These are phyloP conservation scores for Daldinia concentrica DNA, from an alignment of 495 filamentous ascomycete genomes.

Conservation along the genomic window DNA sequence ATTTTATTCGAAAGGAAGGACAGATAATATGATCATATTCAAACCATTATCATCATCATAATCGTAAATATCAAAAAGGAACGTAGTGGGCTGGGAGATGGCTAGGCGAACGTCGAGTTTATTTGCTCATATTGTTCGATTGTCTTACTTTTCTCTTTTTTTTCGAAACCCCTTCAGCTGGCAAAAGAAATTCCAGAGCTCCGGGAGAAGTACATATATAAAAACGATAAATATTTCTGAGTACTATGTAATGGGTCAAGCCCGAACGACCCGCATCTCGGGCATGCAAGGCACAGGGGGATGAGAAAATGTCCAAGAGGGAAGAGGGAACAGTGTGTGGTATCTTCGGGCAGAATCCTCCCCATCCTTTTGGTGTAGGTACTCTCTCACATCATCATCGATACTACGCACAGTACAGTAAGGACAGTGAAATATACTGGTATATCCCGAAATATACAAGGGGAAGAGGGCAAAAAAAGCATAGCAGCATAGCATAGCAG, in stretches of 20 bases:
- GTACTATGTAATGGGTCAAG: slow-evolving; percentile 23
- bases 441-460: neutral
- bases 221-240: slow-evolving; percentile 24
- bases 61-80: slow-evolving; percentile 27
- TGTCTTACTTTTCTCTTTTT: slow-evolving; percentile 19
- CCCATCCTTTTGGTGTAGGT: slow-evolving; percentile 19
- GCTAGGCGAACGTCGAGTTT: slow-evolving; percentile 17
- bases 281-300: slow-evolving; percentile 42
- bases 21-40: slow-evolving; percentile 35
- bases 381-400: slow-evolving; percentile 42
- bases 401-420: slow-evolving; percentile 41
- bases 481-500: neutral
- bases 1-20: slow-evolving; percentile 36
- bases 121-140: slow-evolving; percentile 11
- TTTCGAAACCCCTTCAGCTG: slow-evolving; percentile 27
- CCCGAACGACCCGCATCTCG: slow-evolving; percentile 29
- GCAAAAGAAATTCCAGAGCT: slow-evolving; percentile 7
- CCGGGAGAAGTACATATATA: slow-evolving; percentile 36
- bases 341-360: slow-evolving; percentile 29
- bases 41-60: slow-evolving; percentile 31
- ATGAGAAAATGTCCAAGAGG: slow-evolving; percentile 18
- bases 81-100: slow-evolving; percentile 11
- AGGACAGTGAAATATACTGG: slow-evolving; percentile 9
- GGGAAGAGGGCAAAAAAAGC: neutral
- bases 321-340: slow-evolving; percentile 23